Evolutionary conservation across 306 rosid genomes (phyloP).

Genomic region (Cyamopsis tetragonoloba): DNA sequence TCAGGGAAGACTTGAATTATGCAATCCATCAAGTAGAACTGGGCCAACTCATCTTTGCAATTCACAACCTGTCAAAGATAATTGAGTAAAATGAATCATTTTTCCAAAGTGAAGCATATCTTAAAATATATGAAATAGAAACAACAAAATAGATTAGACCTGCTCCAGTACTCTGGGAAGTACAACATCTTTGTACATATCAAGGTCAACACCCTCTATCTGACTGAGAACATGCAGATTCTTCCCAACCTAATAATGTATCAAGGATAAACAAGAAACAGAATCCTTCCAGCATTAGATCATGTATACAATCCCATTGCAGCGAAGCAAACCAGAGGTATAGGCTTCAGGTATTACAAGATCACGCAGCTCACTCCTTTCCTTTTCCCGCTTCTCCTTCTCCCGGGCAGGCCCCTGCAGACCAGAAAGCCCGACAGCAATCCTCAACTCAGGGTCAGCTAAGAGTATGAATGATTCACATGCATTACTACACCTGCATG

Average conservation of each 20-base stretch:
- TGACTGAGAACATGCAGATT: conserved; percentile 95
- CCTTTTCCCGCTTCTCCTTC: conserved; percentile 97
- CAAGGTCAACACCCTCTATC: conserved; percentile 97
- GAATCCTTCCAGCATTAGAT: conserved; percentile 61
- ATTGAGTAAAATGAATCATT: conserved; percentile 15
- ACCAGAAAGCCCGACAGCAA: conserved; percentile 99
- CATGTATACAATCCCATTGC: conserved; percentile 43
- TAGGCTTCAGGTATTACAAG: conserved; percentile 76
- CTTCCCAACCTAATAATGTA: conserved; percentile 85
- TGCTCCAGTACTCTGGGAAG: conserved; percentile 98
- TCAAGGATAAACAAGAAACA: conserved; percentile 40
- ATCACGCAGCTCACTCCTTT: conserved; percentile 95
- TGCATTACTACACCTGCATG: conserved; percentile 94
- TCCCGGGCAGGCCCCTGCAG: conserved; percentile 99
- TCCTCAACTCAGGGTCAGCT: conserved; percentile 99
- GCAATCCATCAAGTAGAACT: conserved; percentile 94
- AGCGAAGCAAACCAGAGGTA: conserved; percentile 67
- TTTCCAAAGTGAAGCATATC: not conserved
- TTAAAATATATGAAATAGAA: conserved; percentile 5
- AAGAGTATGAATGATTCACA: conserved; percentile 94
- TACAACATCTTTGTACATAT: conserved; percentile 88
- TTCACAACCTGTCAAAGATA: conserved; percentile 71
- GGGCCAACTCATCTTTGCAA: conserved; percentile 96
- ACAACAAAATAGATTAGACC: conserved; percentile 41
- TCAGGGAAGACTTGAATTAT: conserved; percentile 97